Base-by-base conservation (phyloP, 1,139 yeast species). In the Geotrichum citri-aurantii region DNA sequence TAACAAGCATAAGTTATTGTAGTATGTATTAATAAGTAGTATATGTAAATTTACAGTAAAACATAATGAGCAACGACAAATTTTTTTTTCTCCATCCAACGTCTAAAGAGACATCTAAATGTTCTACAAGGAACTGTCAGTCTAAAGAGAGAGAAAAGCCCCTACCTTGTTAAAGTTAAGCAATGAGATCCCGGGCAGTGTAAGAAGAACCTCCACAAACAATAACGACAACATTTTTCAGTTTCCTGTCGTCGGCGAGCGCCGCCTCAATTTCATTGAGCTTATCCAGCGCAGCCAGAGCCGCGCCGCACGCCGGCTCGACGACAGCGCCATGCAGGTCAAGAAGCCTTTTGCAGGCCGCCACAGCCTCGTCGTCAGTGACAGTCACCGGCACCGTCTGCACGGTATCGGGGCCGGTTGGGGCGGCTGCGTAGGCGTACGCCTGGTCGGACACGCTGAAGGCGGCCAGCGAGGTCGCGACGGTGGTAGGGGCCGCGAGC, bases 241-340 rank as follows among this genome's bases (percentile, higher is more conserved):
- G 48, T 65, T 65, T n/a, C 59, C 60, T 44, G 55, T 60, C 26
- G 49, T 62, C 61, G 7, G 71, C 70, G 47, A 69, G 55, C 3
- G 61, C 55, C 7, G 64, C 63, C 40, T 60, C 57, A 54, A 69
- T 58, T 46, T 62, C 57, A 47, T 64, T 64, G 24, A 81, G 64
- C 26, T 77, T 64, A 8, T 74, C 73, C 1, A 79, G 76, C 8
- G 81, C 72, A 19, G 85, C 80, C 33, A 86, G 65, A 0, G 90
- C 79, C 1, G 89, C 91, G 11, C 90, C 91, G 73, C 92, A 86
- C 0, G 92, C 90, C 0, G 91, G 90, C 67, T 86, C 92, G 0
- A 84, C 82, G 8, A 84, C 73, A 55, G 79, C 73, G 46, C 77
- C 77, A 60, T 76, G 80, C 48, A 77, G 80, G 12, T 79, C 74